Conservation (phyloP, 2,329 filamentous ascomycete genomes). For the Claviceps sp. region DNA sequence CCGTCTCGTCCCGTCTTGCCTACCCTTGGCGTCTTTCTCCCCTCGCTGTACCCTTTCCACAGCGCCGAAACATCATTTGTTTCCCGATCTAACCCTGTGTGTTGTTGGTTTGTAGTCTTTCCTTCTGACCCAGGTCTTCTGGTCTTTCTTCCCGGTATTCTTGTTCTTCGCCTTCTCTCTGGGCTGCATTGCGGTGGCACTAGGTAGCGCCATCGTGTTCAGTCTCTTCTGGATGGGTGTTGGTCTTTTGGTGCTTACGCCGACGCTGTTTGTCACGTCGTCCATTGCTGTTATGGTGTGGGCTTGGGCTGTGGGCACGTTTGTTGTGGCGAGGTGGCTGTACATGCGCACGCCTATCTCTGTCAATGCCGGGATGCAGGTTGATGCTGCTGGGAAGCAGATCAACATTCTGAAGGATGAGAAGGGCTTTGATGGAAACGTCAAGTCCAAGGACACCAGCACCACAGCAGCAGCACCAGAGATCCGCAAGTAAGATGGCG, state of each 20-base stretch:
- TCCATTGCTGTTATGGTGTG: slow-evolving; percentile 51
- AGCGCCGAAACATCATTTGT: neutral
- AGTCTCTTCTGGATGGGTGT: slow-evolving; percentile 54
- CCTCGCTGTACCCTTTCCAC: neutral
- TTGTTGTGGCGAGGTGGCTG: slow-evolving; percentile 32
- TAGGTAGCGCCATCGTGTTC: slow-evolving; percentile 50
- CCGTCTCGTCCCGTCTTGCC: too few relatives aligned
- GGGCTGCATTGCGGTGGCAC: slow-evolving; percentile 47
- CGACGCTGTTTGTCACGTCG: slow-evolving; percentile 53
- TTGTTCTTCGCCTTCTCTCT: slow-evolving; percentile 55
- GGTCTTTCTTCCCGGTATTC: slow-evolving; percentile 53
- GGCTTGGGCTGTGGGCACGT: slow-evolving; percentile 51
- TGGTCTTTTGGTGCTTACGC: slow-evolving; percentile 53
- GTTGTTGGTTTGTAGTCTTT: slow-evolving; percentile 41
- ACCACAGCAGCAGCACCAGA: neutral
- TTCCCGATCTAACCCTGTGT: neutral
- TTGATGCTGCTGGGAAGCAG: slow-evolving; percentile 11
- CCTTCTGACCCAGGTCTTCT: slow-evolving; percentile 46
- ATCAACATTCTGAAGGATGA: slow-evolving; percentile 11
- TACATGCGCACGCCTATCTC: slow-evolving; percentile 24
- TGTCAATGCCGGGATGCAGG: slow-evolving; percentile 9
- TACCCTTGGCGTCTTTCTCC: too few relatives aligned
- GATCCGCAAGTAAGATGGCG: neutral
- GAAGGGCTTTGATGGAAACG: slow-evolving; percentile 10
- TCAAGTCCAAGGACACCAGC: neutral